Evolutionary conservation across 441 rosid species (phyloP), one percentile per base, ranked within the genome.

Genomic region (Erodium moschatum): DNA sequence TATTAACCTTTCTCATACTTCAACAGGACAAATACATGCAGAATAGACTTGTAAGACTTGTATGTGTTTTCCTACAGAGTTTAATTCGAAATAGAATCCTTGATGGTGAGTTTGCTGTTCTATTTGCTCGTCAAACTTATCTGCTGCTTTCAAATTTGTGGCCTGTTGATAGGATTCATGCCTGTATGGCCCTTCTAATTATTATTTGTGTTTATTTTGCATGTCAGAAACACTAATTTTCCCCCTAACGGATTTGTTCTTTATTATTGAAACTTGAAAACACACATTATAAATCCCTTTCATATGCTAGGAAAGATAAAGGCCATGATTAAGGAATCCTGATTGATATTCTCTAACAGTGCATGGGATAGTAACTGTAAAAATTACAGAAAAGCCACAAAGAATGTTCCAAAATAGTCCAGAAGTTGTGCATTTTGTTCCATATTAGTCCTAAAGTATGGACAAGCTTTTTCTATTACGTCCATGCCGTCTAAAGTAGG

Each of bases 11-110:
- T 67, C 18, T 70, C 33, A 61, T 72, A 60, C 73, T 81, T 81
- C 81, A 58, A 70, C 93, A 94, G 94, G 99, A 94, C 76, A 94
- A 88, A 77, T 91, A 91, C 83, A 89, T 94, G 97, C 97, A 94
- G 87, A 91, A 87, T 84, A 86, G 97, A 79, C 97, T 94, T 54
- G 99, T 91, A 35, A 86, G 99, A 70, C 99, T 94, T 69, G 97
- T 94, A 61, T 94, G 99, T 72, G 97, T 89, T 69, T 94, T 94
- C 94, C 82, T 94, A 66, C 97, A 94, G 81, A 85, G 92, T 79
- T 79, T 91, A 78, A 94, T 94, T 73, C 87, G 97, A 27, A 94
- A 94, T 74, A 88, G 87, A 74, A 89, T 82, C 68, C 89, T 94
- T 58, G 93, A 94, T 73, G 97, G 97, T 94, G 65, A 67, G 92